These are phyloP conservation scores for Suillus sp. DNA, from an alignment of 768 basidiomycete species.

Conservation along the genomic window DNA sequence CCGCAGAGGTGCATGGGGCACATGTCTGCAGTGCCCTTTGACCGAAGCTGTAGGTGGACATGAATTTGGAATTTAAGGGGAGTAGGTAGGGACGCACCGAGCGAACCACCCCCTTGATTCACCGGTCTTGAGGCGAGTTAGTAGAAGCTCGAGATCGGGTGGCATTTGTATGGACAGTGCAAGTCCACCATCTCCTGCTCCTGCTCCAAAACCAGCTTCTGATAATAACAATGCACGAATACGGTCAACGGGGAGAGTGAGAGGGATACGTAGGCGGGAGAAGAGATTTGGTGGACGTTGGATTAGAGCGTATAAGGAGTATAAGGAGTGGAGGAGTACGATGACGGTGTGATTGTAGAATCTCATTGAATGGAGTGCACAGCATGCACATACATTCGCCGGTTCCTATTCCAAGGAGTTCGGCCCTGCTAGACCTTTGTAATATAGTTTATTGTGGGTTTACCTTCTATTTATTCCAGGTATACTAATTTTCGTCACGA, in stretches of 20 bases:
- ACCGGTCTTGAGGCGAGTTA: constrained; percentile 56
- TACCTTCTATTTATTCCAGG: too few species aligned
- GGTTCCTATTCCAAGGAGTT: too few species aligned
- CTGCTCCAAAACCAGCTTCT: constrained; percentile 40
- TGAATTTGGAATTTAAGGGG: background rate
- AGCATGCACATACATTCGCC: too few species aligned
- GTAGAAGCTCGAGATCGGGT: constrained; percentile 49
- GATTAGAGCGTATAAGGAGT: constrained; percentile 47
- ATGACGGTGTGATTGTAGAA: constrained; percentile 17
- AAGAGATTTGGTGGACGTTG: constrained; percentile 65
- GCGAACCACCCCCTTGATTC: constrained; percentile 62
- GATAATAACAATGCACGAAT: constrained; percentile 50
- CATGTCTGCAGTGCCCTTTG: constrained; percentile 65
- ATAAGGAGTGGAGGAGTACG: constrained; percentile 53
- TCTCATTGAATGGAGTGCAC: too few species aligned
- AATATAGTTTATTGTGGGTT: too few species aligned
- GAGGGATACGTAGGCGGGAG: constrained; percentile 50
- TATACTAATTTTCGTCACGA: too few species aligned
- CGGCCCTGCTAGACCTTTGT: too few species aligned
- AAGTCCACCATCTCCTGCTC: constrained; percentile 14
- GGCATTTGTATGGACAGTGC: constrained; percentile 38
- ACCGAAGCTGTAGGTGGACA: constrained; percentile 53
- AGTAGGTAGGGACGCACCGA: constrained; percentile 42
- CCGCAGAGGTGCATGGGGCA: constrained; percentile 60
- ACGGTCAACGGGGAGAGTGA: constrained; percentile 54